Base-by-base conservation (phyloP, 805 yeast species). In the Clavispora fructus region DNA sequence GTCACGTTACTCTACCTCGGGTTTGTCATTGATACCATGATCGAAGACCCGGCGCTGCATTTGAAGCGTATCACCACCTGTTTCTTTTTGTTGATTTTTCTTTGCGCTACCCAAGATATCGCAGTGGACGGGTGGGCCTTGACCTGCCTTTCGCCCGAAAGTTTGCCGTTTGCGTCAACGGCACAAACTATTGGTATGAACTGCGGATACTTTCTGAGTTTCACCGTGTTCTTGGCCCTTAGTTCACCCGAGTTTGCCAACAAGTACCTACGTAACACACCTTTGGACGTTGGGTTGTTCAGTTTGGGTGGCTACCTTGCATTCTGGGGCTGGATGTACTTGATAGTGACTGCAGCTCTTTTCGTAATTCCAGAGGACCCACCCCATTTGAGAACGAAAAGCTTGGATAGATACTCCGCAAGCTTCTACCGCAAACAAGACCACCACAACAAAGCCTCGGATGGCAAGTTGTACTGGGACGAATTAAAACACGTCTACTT, bases 61-160 rank as follows among this genome's bases (percentile, higher is more conserved):
- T 67, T 89, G 48, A 58, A 68, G 12, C 60, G 66, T 3, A 78
- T 94, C 50, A 88, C 98, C 0, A 55, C 71, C 42, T 74, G 80
- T 46, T 94, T 94, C 65, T 87, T 91, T 57, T 53, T 80, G 19
- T 69, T 94, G 48, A 94, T 94, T 29, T 79, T 92, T 47, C 73
- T 91, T 49, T 91, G 97, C 68, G 97, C 98, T 0, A 92, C 99
- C 0, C 99, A 94, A 65, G 99, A 94, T 62, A 94, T 94, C 46
- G 98, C 99, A 0, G 99, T 94, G 19, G 99, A 94, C 68, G 98
- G 99, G 10, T 94, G 99, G 99, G 97, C 98, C 0, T 69, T 94
- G 59, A 94, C 97, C 1, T 81, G 92, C 35, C 71, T 94, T 43
- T 81, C 91, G 14, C 82, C 82, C 25, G 79, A 79, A 26, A 85